Evolutionary conservation across 331 rosid genomes (phyloP), one percentile per base, ranked within the genome.

Genomic region (Malus hybrid): DNA sequence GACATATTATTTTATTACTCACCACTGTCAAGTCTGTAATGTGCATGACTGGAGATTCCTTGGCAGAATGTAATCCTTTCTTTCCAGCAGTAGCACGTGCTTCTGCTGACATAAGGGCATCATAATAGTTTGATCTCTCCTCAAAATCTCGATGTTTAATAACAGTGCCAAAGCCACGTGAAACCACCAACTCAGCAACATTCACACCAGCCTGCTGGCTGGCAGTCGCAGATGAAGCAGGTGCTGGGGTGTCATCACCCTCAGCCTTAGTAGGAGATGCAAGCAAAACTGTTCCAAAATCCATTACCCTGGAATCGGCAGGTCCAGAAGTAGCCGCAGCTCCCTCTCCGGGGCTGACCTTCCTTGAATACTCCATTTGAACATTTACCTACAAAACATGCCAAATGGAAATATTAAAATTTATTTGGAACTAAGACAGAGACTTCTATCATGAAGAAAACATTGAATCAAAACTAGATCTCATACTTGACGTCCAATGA

Each of bases 61-160:
- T 93, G 80, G 91, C 86, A 83, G 98, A 93, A 86, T 93, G 95
- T 63, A 87, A 74, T 59, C 96, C 96, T 80, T 90, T 93, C 87
- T 74, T 93, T 65, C 95, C 96, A 65, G 91, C 39, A 55, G 60
- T 76, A 65, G 98, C 91, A 42, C 96, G 98, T 29, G 94, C 77
- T 76, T 93, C 98, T 12, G 98, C 96, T 33, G 96, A 87, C 70
- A 93, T 94, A 76, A 93, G 96, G 77, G 95, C 93, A 82, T 93
- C 98, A 79, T 93, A 93, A 71, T 77, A 82, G 80, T 86, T 93
- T 66, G 98, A 93, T 67, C 98, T 87, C 83, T 93, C 98, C 76
- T 93, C 98, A 81, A 90, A 93, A 88, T 93, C 98, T 32, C 98
- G 91, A 82, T 93, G 98, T 66, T 90, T 87, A 61, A 93, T 87